phyloP scores from a whole-genome alignment of 2,329 filamentous ascomycete species.

The Tolypocladium endophyticum region DNA sequence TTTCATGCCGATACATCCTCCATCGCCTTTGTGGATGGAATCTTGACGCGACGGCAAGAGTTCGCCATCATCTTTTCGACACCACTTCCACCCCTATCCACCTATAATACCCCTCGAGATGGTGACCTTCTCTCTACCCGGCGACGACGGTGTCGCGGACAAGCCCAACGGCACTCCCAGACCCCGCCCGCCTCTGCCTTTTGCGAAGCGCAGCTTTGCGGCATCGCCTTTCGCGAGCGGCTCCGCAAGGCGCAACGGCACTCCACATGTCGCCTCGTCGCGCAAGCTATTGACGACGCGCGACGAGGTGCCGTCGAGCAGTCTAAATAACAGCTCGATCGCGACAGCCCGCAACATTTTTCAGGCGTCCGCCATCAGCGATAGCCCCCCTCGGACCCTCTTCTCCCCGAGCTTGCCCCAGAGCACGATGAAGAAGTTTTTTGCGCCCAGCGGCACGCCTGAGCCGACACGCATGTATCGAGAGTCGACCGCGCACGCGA shows the following conservation, averaged over 20 bases:
- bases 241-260: constrained; percentile 22
- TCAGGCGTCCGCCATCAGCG: constrained; percentile 24
- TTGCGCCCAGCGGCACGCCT: constrained; percentile 33
- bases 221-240: constrained; percentile 22
- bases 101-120: constrained; percentile 10
- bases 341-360: constrained; percentile 30
- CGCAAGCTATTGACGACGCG: constrained; percentile 23
- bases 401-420: constrained; percentile 36
- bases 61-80: background rate
- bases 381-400: constrained; percentile 18
- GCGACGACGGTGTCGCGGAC: constrained; percentile 21
- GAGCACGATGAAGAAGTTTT: constrained; percentile 36
- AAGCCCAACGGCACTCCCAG: constrained; percentile 23
- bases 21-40: background rate
- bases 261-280: constrained; percentile 25
- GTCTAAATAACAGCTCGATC: constrained; percentile 23
- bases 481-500: constrained; percentile 34
- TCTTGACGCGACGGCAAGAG: background rate
- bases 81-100: background rate
- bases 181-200: constrained; percentile 29
- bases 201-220: constrained; percentile 30
- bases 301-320: constrained; percentile 24
- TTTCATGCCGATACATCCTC: background rate
- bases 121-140: constrained; percentile 28
- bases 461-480: constrained; percentile 31